These are phyloP conservation scores for Plantago ovata DNA, from an alignment of 257 asterid species.

Conservation along the genomic window DNA sequence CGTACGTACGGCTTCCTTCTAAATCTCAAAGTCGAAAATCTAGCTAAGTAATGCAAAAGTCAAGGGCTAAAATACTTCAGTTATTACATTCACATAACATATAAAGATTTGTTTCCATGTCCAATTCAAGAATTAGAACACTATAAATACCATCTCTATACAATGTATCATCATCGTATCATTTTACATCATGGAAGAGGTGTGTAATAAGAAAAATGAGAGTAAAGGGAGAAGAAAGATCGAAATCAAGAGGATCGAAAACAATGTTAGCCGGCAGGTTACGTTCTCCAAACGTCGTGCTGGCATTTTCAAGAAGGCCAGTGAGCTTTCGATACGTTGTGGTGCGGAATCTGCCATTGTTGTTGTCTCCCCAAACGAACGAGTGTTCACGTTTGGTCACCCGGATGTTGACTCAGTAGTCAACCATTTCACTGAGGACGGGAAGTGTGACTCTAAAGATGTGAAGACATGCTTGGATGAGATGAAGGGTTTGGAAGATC, in stretches of 20 bases:
- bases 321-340: conserved; percentile 4
- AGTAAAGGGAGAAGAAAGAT: conserved; percentile 10
- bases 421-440: neutral
- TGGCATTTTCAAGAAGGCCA: conserved; percentile 4
- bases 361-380: conserved; percentile 12
- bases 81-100: too few species aligned
- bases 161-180: conserved; percentile 2
- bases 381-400: conserved; percentile 6
- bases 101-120: too few species aligned
- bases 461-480: conserved; percentile 2
- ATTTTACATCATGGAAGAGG: neutral
- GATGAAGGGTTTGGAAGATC: neutral
- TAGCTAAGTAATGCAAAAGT: too few species aligned
- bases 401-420: conserved; percentile 3
- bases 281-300: conserved; percentile 12
- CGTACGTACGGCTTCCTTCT: too few species aligned
- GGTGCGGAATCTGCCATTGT: conserved; percentile 8
- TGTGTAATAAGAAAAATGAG: neutral
- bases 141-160: neutral
- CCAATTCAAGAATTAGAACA: too few species aligned
- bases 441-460: neutral
- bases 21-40: too few species aligned
- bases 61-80: too few species aligned
- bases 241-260: conserved; percentile 10
- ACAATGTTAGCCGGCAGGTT: conserved; percentile 5